Conservation (phyloP, 331 rosid genomes). For the Malus hybrid region DNA sequence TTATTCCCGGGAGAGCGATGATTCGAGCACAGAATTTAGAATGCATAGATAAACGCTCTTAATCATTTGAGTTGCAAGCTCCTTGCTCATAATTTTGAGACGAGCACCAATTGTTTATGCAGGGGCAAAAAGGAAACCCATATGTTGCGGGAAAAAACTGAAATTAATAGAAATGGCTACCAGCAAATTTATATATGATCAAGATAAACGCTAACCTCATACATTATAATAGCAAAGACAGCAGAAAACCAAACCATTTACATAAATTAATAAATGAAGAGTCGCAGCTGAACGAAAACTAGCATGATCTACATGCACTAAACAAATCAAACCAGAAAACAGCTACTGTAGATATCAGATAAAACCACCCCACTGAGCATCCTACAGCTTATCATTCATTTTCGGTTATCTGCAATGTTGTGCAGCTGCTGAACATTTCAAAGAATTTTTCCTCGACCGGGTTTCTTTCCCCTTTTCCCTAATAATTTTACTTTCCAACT, state of each 20-base stretch:
- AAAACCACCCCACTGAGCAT: not conserved
- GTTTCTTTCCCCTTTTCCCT: not conserved
- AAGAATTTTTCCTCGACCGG: not conserved
- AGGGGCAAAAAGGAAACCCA: not conserved
- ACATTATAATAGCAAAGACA: not conserved
- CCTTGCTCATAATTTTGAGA: no score
- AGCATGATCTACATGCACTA: not conserved
- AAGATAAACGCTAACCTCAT: not conserved
- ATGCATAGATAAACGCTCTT: no score
- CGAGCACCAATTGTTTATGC: no score
- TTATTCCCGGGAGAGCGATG: no score
- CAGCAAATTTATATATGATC: not conserved
- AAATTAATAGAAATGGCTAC: not conserved
- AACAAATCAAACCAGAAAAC: not conserved
- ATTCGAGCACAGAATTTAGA: no score
- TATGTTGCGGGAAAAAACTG: not conserved
- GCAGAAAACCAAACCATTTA: constrained; percentile 1
- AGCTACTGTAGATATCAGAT: not conserved
- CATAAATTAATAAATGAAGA: not conserved
- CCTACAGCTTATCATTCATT: not conserved
- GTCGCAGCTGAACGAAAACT: not conserved
- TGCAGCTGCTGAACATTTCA: not conserved
- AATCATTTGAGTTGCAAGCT: no score
- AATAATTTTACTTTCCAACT: constrained; percentile 1
- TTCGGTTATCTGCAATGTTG: not conserved